These are phyloP conservation scores for Kentomonas sorsogonicus DNA, from an alignment of 208 protist genomes.

Conservation along the genomic window DNA sequence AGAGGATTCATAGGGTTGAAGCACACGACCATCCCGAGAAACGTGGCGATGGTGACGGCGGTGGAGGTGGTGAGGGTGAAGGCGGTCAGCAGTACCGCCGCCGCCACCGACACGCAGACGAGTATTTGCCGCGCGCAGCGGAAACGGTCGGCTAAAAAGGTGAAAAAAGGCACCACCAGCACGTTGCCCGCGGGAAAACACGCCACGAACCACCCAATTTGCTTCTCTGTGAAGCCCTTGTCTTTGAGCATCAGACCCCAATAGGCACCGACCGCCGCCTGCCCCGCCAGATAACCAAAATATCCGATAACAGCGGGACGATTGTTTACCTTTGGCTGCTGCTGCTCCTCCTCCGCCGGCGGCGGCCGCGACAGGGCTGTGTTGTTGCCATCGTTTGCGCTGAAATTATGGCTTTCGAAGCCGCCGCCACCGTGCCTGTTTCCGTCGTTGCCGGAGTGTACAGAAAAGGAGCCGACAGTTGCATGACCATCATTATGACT, in stretches of 20 bases:
- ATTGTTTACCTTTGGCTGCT: background rate
- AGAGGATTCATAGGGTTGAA: constrained; percentile 29
- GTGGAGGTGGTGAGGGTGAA: constrained; percentile 10
- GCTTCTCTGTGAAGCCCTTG: constrained; percentile 24
- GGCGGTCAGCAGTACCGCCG: constrained; percentile 11
- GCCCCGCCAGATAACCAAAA: constrained; percentile 38
- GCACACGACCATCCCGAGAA: constrained; percentile 21
- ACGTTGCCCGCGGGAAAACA: constrained; percentile 26
- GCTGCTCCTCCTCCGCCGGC: too few species aligned
- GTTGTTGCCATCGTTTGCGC: too few species aligned
- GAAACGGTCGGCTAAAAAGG: constrained; percentile 43
- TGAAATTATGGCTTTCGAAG: too few species aligned
- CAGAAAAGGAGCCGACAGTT: too few species aligned
- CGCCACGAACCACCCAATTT: constrained; percentile 31
- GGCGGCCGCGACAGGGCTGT: too few species aligned
- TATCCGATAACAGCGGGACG: constrained; percentile 20
- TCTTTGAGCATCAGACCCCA: constrained; percentile 31
- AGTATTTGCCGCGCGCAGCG: constrained; percentile 29
- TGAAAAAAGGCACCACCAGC: constrained; percentile 32
- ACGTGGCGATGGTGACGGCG: constrained; percentile 9
- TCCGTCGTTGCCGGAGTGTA: too few species aligned
- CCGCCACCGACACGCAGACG: constrained; percentile 6
- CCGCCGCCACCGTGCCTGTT: too few species aligned
- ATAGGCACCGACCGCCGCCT: constrained; percentile 23
- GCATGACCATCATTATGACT: too few species aligned